These are phyloP conservation scores for Sclerotinia trifoliorum DNA, from an alignment of 2,329 filamentous ascomycete genomes.

Conservation along the genomic window DNA sequence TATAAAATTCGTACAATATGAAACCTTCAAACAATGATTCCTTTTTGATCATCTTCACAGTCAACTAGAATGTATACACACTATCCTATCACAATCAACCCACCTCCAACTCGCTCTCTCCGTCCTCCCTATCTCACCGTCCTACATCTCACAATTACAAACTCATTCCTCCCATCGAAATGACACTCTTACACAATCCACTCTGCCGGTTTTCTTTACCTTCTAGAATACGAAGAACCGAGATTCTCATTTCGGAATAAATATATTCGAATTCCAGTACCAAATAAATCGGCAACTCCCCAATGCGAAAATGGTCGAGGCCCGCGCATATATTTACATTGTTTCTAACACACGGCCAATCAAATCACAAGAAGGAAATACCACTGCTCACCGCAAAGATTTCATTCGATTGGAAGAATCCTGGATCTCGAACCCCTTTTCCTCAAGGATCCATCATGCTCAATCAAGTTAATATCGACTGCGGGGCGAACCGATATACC, in stretches of 20 bases:
- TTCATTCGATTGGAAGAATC: background rate
- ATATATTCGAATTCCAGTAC: background rate
- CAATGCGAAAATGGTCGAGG: background rate
- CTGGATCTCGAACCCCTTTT: slow-evolving; percentile 13
- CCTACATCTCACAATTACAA: slow-evolving; percentile 8
- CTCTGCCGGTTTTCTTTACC: slow-evolving; percentile 11
- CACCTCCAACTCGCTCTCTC: too few relatives aligned
- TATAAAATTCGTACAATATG: too few relatives aligned
- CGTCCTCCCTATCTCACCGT: slow-evolving; percentile 9
- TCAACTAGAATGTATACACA: too few relatives aligned
- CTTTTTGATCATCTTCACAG: background rate
- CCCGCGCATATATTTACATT: background rate
- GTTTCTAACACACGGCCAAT: background rate
- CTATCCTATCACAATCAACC: background rate
- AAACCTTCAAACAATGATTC: too few relatives aligned
- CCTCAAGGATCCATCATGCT: slow-evolving; percentile 7
- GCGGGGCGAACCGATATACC: slow-evolving; percentile 16
- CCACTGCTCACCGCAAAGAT: slow-evolving; percentile 14
- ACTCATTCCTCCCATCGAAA: background rate
- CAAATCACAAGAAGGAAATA: background rate
- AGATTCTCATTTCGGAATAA: slow-evolving; percentile 9
- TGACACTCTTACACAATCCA: slow-evolving; percentile 13
- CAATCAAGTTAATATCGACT: slow-evolving; percentile 11
- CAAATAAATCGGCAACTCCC: background rate
- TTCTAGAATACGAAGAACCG: slow-evolving; percentile 20